Base-by-base conservation (phyloP, 2,329 filamentous ascomycete species). In the Colletotrichum orbiculare region DNA sequence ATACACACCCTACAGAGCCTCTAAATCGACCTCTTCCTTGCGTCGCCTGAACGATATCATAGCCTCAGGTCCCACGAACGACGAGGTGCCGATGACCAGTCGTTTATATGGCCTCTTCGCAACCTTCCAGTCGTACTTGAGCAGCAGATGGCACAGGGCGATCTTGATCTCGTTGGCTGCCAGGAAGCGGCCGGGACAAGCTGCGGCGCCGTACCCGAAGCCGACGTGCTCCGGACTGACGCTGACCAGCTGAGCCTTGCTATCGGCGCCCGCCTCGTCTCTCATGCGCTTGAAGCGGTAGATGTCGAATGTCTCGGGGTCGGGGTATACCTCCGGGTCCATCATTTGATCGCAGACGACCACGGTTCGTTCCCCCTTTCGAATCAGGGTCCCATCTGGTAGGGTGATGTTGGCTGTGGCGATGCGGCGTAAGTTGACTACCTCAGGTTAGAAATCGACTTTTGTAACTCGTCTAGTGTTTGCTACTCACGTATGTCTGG, bases 171-270 rank as follows among this genome's bases (percentile, higher is more conserved):
- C 54, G 12, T 56, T 15, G 6, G 17, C 43, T 7, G 43, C 54
- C 4, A 56, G 48, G 43, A 56, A 56, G 4, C 54, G 54, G 1
- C 43, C 54, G 2, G 43, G 54, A 15, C 54, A 48, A 11, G 43
- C 45, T 3, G 17, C 25, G 15, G 33, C 8, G 11, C 54, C 54
- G 17, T 56, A 41, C 2, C 78, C 78, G 64, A 79, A 80, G 35
- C 74, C 75, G 45, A 77, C 69, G 59, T 71, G 75, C 13, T 73
- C 70, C 61, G 77, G 70, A 4, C 42, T 55, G 11, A 15, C 8
- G 42, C 33, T 55, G 53, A 55, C 25, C 13, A 55, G 42, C 42
- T 55, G 53, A 10, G 34, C 42, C 10, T 66, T 53, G 56, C 69
- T 48, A 25, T 52, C 46, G 33, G 38, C 41, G 10, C 52, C 56